These are phyloP conservation scores for Leishmania gerbilli DNA, from an alignment of 208 protist genomes.

Conservation along the genomic window DNA sequence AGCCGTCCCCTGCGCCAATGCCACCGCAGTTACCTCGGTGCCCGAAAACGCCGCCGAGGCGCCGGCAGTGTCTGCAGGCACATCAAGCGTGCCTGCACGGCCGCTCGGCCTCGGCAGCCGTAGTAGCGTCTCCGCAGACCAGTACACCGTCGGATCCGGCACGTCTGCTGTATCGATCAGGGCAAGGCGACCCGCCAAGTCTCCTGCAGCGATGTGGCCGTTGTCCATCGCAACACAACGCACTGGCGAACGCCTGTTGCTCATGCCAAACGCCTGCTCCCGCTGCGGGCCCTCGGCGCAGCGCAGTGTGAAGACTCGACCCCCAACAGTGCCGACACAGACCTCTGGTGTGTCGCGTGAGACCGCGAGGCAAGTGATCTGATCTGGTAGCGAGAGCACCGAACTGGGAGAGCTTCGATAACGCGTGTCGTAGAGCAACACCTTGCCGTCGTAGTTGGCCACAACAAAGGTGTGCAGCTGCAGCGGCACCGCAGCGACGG, in stretches of 20 bases:
- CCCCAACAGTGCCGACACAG: constrained; percentile 57
- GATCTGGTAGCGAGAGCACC: constrained; percentile 60
- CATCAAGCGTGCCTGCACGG: constrained; percentile 1
- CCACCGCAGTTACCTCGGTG: constrained; percentile 40
- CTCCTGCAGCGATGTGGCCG: constrained; percentile 48
- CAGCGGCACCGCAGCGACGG: constrained; percentile 41
- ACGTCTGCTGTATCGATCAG: constrained; percentile 54
- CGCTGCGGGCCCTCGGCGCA: constrained; percentile 37
- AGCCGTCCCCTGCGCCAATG: constrained; percentile 34
- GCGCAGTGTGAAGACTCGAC: constrained; percentile 61
- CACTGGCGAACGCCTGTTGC: constrained; percentile 47
- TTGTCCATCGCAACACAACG: constrained; percentile 30
- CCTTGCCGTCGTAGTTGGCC: constrained; percentile 73
- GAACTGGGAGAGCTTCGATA: constrained; percentile 18
- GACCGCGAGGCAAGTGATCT: constrained; percentile 45
- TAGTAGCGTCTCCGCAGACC: constrained; percentile 41
- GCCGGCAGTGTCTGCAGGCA: background rate
- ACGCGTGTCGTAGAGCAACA: constrained; percentile 60
- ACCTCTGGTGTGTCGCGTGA: constrained; percentile 33
- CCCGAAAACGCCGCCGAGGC: constrained; percentile 7
- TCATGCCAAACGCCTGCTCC: constrained; percentile 66
- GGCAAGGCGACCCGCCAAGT: constrained; percentile 43
- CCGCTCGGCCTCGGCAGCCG: constrained; percentile 11
- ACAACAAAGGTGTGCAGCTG: constrained; percentile 37
- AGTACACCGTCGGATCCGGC: constrained; percentile 51